Evolutionary conservation across 2,329 filamentous ascomycete genomes (phyloP), one percentile per base, ranked within the genome.

Genomic region (Hypoxylon sp.): DNA sequence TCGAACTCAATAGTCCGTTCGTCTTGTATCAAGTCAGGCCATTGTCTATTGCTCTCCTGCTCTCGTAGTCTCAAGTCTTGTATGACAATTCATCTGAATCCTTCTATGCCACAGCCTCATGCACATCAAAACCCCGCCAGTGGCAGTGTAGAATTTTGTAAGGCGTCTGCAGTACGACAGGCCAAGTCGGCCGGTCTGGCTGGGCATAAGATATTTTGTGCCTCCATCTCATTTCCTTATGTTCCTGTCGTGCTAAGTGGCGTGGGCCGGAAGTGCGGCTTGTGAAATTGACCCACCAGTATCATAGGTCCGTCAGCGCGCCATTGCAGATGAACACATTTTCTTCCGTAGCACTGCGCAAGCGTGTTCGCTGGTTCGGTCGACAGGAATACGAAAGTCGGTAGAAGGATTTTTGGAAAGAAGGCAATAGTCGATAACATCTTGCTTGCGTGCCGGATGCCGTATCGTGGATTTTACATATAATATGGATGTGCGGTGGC

Each of bases 401-500:
- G n/a, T n/a, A n/a, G n/a, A n/a, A n/a, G n/a, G n/a, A n/a, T n/a
- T n/a, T n/a, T n/a, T n/a, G n/a, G n/a, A n/a, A n/a, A n/a, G n/a
- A n/a, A n/a, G n/a, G n/a, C n/a, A n/a, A n/a, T n/a, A n/a, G n/a
- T n/a, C n/a, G n/a, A n/a, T n/a, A n/a, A n/a, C n/a, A n/a, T n/a
- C n/a, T n/a, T n/a, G n/a, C n/a, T n/a, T n/a, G 6, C 9, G 21
- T 25, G 9, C 9, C 21, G 6, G 6, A 25, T 25, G 21, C 5
- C 21, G 6, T 25, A 25, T 25, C 16, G n/a, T 32, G 19, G 9
- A 9, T 9, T 36, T 44, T 41, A 21, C 38, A 43, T 59, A 59
- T 56, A 59, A 55, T 50, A 52, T 17, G 38, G 52, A 48, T 43
- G 43, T 23, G 43, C 20, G 12, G 34, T 44, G 38, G 7, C 29